A percentile compares a stretch with the other conserved stretches of the same genome.
phyloP scores from a whole-genome alignment of 2,329 filamentous ascomycete genomes.

The Salinomyces thailandicus region DNA sequence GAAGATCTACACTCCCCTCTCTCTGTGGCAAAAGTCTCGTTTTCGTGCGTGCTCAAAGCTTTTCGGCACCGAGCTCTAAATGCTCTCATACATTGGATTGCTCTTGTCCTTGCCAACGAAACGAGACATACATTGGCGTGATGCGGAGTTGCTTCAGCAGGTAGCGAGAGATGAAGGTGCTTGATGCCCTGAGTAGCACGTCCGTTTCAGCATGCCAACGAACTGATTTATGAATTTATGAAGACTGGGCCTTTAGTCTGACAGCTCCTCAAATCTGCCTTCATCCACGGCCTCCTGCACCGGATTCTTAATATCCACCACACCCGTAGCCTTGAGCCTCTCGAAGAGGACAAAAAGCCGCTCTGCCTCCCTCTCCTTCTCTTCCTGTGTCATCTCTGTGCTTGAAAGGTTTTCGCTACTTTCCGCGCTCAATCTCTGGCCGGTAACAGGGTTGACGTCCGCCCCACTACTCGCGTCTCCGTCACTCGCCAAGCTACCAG shows the following conservation, averaged over 20 bases:
- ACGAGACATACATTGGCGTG: too few species aligned
- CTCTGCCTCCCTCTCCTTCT: conserved; percentile 88
- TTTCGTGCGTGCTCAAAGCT: too few species aligned
- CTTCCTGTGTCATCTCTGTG: conserved; percentile 75
- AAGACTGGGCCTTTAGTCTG: conserved; percentile 2
- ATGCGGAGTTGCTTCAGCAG: too few species aligned
- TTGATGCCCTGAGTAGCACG: too few species aligned
- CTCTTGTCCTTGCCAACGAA: too few species aligned
- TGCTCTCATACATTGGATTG: too few species aligned
- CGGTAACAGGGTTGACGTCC: conserved; percentile 72
- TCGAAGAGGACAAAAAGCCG: conserved; percentile 84
- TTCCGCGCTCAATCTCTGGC: conserved; percentile 49
- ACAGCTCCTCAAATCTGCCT: conserved; percentile 60
- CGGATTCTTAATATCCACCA: conserved; percentile 70
- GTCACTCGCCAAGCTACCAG: conserved; percentile 31
- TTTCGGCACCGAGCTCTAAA: too few species aligned
- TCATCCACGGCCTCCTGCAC: conserved; percentile 58
- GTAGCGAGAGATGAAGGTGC: too few species aligned
- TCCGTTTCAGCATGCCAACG: too few species aligned
- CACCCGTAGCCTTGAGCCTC: conserved; percentile 61
- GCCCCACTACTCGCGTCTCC: conserved; percentile 21
- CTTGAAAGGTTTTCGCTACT: conserved; percentile 52
- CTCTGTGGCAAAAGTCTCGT: too few species aligned
- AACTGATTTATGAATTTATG: background rate
- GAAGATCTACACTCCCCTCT: too few species aligned